Evolutionary conservation across 106 monocot genomes (phyloP).

Genomic region (Agapanthus africanus): DNA sequence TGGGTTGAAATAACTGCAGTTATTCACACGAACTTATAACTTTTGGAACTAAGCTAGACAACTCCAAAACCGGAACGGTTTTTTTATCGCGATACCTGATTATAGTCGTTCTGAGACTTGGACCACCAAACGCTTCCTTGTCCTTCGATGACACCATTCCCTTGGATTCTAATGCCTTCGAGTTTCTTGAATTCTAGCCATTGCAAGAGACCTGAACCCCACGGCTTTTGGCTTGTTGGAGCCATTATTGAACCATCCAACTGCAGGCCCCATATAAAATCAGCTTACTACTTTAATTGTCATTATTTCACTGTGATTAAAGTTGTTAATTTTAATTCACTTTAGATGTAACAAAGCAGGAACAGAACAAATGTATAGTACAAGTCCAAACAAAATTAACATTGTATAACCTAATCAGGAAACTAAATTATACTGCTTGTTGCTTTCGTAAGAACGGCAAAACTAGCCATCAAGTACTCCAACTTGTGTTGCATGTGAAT

Average conservation of each 20-base stretch:
- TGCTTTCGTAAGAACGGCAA: neutral
- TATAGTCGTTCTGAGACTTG: slow-evolving; percentile 7
- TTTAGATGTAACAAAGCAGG: neutral
- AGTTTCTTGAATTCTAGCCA: slow-evolving; percentile 55
- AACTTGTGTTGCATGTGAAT: neutral
- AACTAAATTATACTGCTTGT: no score
- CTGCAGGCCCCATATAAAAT: slow-evolving; percentile 13
- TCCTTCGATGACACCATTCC: slow-evolving; percentile 34
- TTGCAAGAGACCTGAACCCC: slow-evolving; percentile 36
- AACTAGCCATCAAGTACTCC: neutral
- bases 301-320: no score
- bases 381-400: no score
- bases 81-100: neutral
- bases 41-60: no score
- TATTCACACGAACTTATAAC: no score
- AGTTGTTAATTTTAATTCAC: neutral
- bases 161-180: slow-evolving; percentile 30
- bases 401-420: no score
- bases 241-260: slow-evolving; percentile 43
- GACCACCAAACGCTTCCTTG: slow-evolving; percentile 36
- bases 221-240: slow-evolving; percentile 25
- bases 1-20: no score
- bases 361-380: no score
- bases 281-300: no score
- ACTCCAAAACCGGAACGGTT: no score